Percentiles rank a stretch among this genome's conserved stretches.
phyloP scores from a whole-genome alignment of 2,329 filamentous ascomycete species.

The Epichloe amarillans region DNA sequence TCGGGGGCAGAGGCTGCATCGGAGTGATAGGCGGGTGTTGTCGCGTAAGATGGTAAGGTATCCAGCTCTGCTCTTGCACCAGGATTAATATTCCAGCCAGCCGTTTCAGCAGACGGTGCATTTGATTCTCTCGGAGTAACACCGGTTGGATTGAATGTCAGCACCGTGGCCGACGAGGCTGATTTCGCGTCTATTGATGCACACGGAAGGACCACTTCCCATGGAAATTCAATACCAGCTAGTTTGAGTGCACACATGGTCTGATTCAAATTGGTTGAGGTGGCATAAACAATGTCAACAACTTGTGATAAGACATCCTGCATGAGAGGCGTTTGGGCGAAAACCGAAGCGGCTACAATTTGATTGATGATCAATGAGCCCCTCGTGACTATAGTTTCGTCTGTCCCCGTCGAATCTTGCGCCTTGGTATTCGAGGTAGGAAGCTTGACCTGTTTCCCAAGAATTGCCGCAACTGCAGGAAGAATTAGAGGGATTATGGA shows the following conservation, averaged over 20 bases:
- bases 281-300: conserved; percentile 9
- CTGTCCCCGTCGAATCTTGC: conserved; percentile 5
- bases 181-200: not conserved
- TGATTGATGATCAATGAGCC: conserved; percentile 12
- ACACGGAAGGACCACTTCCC: conserved; percentile 11
- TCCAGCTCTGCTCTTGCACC: not conserved
- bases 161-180: not conserved
- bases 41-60: not conserved
- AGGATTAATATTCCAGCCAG: conserved; percentile 1
- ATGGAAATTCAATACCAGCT: conserved; percentile 2
- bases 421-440: not conserved
- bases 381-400: conserved; percentile 8
- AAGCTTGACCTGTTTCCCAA: conserved; percentile 7
- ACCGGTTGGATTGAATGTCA: conserved; percentile 2
- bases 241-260: conserved; percentile 11
- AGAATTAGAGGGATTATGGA: conserved; percentile 11
- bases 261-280: conserved; percentile 8
- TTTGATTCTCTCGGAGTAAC: not conserved
- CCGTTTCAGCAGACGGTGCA: not conserved
- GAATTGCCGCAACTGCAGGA: conserved; percentile 10
- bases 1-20: not conserved
- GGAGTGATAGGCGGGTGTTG: not conserved
- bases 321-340: conserved; percentile 6
- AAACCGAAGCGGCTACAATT: conserved; percentile 6
- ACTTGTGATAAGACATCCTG: conserved; percentile 11